Evolutionary conservation across 73 alveolate species (phyloP).

Genomic region (Symbiodinium pilosum): DNA sequence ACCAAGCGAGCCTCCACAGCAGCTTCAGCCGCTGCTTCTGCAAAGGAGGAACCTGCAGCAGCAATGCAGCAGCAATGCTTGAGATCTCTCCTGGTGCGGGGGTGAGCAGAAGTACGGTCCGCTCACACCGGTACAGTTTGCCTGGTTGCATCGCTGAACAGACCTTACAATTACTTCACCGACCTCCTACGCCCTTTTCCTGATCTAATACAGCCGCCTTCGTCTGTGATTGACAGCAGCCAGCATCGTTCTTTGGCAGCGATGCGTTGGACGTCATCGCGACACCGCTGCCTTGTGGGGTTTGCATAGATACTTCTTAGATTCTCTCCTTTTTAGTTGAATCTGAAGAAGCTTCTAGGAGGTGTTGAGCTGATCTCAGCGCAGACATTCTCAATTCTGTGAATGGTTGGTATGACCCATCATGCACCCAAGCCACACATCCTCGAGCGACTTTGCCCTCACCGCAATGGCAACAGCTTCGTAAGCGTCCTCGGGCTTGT

Average conservation of each 20-base stretch:
- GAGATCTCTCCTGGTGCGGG: no score
- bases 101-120: no score
- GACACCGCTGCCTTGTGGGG: slow-evolving; percentile 38
- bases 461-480: slow-evolving; percentile 86
- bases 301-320: no score
- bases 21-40: slow-evolving; percentile 94
- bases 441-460: slow-evolving; percentile 43
- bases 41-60: slow-evolving; percentile 36
- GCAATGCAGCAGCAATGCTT: no score
- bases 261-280: slow-evolving; percentile 33
- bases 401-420: no score
- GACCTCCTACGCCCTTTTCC: no score
- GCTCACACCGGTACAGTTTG: no score
- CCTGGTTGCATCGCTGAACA: no score
- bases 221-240: slow-evolving; percentile 54
- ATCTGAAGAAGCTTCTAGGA: neutral
- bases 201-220: slow-evolving; percentile 26
- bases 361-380: neutral
- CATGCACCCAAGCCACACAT: slow-evolving; percentile 41
- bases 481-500: slow-evolving; percentile 35
- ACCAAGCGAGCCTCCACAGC: slow-evolving; percentile 55
- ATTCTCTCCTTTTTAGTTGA: no score
- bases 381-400: no score
- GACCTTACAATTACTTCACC: no score
- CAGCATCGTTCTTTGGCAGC: slow-evolving; percentile 89